Conservation (phyloP, 305 asterid genomes). For the Solanum hybrid region DNA sequence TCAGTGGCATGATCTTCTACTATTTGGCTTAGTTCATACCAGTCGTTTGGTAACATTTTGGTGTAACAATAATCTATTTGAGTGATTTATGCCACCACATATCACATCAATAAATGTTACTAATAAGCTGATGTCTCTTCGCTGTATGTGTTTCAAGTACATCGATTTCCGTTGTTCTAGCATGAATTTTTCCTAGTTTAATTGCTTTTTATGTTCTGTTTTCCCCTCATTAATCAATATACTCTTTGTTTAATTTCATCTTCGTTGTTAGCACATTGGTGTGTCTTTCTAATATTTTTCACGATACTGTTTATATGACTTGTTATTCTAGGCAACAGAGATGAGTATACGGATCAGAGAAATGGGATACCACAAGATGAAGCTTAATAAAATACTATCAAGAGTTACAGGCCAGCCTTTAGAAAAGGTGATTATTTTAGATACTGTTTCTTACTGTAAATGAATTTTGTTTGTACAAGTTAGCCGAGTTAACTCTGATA, state of each 20-base stretch:
- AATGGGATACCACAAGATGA: slow-evolving; percentile 59
- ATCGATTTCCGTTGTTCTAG: neutral
- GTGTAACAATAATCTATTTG: neutral
- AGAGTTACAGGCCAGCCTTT: slow-evolving; percentile 70
- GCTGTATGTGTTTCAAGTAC: neutral
- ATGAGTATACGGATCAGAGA: slow-evolving; percentile 78
- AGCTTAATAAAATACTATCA: slow-evolving; percentile 77
- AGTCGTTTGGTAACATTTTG: neutral
- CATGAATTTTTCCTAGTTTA: neutral
- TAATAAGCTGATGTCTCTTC: neutral
- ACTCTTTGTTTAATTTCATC: neutral
- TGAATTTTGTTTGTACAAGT: neutral
- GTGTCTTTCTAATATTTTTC: neutral
- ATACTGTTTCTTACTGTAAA: neutral
- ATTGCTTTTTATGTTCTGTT: neutral
- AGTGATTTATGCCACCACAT: neutral
- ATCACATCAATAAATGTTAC: neutral
- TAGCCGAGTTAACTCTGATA: neutral
- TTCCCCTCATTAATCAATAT: neutral
- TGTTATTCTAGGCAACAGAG: slow-evolving; percentile 51
- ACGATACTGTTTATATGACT: neutral
- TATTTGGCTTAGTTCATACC: neutral
- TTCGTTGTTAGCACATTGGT: neutral
- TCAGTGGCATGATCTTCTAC: neutral
- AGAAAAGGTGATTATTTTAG: slow-evolving; percentile 42